Evolutionary conservation across 2,329 filamentous ascomycete genomes (phyloP), one percentile per base, ranked within the genome.

Genomic region (Talaromyces piceae): DNA sequence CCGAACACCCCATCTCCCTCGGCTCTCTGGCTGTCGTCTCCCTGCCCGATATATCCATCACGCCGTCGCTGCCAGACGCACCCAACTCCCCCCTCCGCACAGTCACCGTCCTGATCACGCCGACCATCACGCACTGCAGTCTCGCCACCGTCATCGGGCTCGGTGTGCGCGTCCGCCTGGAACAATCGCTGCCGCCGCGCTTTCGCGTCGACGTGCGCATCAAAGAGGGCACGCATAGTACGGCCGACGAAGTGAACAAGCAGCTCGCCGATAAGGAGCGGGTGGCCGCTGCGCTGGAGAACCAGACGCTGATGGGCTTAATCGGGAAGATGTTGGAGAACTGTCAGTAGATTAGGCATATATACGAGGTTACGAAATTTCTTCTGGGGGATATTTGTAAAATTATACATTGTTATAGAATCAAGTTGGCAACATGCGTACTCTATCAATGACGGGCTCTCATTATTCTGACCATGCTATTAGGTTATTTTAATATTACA

Each of bases 181-280:
- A 97, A 72, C 87, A 95, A 67, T 86, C 88, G 9, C 77, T 98
- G 52, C 93, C 93, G 3, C 88, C 93, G 28, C 87, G 91, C 62
- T 98, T 93, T 68, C 82, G 93, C 31, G 80, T 97, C 47, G 91
- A 97, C 68, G 89, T 97, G 43, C 82, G 85, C 61, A 95, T 96
- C 69, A 96, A 97, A 70, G 87, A 95, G 70, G 91, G 91, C 56
- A 93, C 90, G n/a, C 93, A 97, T 68, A 88, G 83, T 58, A 94
- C 94, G 55, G 91, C 89, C 43, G 90, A 95, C 56, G 90, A 95
- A 67, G 90, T 96, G 48, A 96, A 95, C 73, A 96, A 96, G 76
- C 93, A 98, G 71, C 75, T 98, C 41, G 88, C 84, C 28, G 93
- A 98, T 72, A 98, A 97, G 76, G 93, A 98, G 73, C 79, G 93